Evolutionary conservation across 2,329 filamentous ascomycete species (phyloP).

Genomic region (Trichothecium sympodiale): DNA sequence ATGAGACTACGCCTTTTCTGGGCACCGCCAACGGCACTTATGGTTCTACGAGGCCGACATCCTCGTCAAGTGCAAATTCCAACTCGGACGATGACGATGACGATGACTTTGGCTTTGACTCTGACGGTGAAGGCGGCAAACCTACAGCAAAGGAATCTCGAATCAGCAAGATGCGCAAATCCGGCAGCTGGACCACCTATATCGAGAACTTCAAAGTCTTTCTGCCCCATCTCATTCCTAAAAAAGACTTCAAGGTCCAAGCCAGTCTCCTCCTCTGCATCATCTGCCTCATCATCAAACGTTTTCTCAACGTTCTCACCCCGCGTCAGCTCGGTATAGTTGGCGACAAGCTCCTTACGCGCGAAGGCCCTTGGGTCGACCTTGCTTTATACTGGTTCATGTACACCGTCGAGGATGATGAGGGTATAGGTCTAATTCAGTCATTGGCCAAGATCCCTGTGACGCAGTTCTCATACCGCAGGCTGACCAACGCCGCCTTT

Average conservation of each 20-base stretch:
- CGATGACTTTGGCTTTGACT: no score
- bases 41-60: no score
- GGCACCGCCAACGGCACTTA: no score
- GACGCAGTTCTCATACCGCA: constrained; percentile 32
- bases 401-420: constrained; percentile 4
- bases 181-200: constrained; percentile 20
- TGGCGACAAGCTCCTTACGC: constrained; percentile 13
- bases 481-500: constrained; percentile 50
- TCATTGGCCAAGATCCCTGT: constrained; percentile 20
- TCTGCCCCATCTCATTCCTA: constrained; percentile 18
- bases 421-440: constrained; percentile 9
- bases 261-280: constrained; percentile 14
- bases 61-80: no score
- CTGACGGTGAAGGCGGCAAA: no score
- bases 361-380: not conserved
- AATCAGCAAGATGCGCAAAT: constrained; percentile 14
- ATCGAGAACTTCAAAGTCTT: constrained; percentile 19
- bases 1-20: no score
- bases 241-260: constrained; percentile 18
- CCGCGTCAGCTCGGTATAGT: constrained; percentile 20
- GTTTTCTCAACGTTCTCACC: constrained; percentile 18
- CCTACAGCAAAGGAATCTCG: constrained; percentile 4
- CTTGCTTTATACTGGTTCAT: not conserved
- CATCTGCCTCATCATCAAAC: constrained; percentile 10
- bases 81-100: no score